Evolutionary conservation across 2,329 filamentous ascomycete species (phyloP).

Genomic region (Westerdykella sp.): DNA sequence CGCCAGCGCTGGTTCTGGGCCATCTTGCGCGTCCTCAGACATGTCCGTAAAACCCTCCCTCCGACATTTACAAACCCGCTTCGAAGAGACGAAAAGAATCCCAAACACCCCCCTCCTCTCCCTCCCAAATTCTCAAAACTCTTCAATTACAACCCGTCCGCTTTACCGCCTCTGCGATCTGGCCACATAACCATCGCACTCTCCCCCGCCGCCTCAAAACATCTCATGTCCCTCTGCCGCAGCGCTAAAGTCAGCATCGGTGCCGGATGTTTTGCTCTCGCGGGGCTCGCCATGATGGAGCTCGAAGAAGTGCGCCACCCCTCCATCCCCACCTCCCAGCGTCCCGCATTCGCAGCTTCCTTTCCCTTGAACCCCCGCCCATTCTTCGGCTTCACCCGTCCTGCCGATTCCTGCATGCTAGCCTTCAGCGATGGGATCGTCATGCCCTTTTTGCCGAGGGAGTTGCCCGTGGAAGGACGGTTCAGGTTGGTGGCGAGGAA

Average conservation of each 20-base stretch:
- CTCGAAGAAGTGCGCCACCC: slow-evolving; percentile 35
- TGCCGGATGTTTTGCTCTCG: slow-evolving; percentile 43
- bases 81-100: slow-evolving; percentile 13
- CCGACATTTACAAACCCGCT: slow-evolving; percentile 41
- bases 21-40: slow-evolving; percentile 40
- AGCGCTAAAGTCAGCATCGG: slow-evolving; percentile 37
- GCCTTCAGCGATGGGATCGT: slow-evolving; percentile 44
- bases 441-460: slow-evolving; percentile 38
- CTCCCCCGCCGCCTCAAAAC: slow-evolving; percentile 26
- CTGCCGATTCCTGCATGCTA: slow-evolving; percentile 43
- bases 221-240: slow-evolving; percentile 37
- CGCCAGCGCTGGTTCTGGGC: slow-evolving; percentile 45
- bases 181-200: slow-evolving; percentile 28
- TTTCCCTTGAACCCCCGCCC: slow-evolving; percentile 45
- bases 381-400: slow-evolving; percentile 36
- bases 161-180: slow-evolving; percentile 35
- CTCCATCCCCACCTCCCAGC: slow-evolving; percentile 17
- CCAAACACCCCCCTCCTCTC: slow-evolving; percentile 13
- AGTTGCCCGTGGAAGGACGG: slow-evolving; percentile 32
- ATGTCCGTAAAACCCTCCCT: slow-evolving; percentile 37
- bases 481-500: slow-evolving; percentile 36
- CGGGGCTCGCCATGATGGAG: slow-evolving; percentile 44
- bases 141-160: slow-evolving; percentile 34
- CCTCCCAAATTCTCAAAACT: slow-evolving; percentile 29
- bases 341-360: slow-evolving; percentile 39